Base-by-base conservation (phyloP, 169 alveolate genomes). In the Cyclospora cayetanensis region DNA sequence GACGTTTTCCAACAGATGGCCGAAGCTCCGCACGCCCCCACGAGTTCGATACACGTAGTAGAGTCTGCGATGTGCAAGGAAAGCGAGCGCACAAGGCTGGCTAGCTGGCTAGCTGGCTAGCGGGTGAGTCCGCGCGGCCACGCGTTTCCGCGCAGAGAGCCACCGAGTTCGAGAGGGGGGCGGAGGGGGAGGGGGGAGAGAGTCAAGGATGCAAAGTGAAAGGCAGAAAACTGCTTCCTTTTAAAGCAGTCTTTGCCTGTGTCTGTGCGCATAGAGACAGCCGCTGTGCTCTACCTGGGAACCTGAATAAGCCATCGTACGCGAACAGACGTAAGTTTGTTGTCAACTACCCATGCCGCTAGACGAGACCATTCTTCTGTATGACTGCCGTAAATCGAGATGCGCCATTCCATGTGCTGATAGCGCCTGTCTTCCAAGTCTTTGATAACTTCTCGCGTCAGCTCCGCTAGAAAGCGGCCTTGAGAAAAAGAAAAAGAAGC, bases 351-450 rank as follows among this genome's bases (percentile, higher is more conserved):
- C 99, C 99, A 98, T 39, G 94, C 91, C 39, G 98, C 97, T 60
- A 98, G 94, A 66, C 94, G 95, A 41, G 93, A 93, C 99, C 99
- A 98, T 90, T 98, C 99, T 39, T 70, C 96, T 65, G 77, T 43
- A 70, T 93, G 95, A 84, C 96, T 96, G 11, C 99, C 99, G 91
- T 97, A 97, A 18, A 98, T 95, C 25, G 98, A 96, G 42, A 98
- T 92, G 50, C 99, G 94, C 98, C 98, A 97, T 92, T 98, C 99
- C 37, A 96, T 96, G 63, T 94, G 96, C 63, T 96, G 97, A 87
- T 96, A 97, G 27, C 88, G 43, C 25, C 96, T 91, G 70, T 90
- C 93, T 55, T 97, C 98, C 90, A 97, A 88, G 80, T 96, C 97
- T 42, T 91, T 92, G 46, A 98, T 96, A 50, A 97, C 97, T 82